Percentiles rank a stretch among this genome's conserved stretches.
Evolutionary conservation across 768 basidiomycete species (phyloP).

Genomic region (Daedalea quercina): DNA sequence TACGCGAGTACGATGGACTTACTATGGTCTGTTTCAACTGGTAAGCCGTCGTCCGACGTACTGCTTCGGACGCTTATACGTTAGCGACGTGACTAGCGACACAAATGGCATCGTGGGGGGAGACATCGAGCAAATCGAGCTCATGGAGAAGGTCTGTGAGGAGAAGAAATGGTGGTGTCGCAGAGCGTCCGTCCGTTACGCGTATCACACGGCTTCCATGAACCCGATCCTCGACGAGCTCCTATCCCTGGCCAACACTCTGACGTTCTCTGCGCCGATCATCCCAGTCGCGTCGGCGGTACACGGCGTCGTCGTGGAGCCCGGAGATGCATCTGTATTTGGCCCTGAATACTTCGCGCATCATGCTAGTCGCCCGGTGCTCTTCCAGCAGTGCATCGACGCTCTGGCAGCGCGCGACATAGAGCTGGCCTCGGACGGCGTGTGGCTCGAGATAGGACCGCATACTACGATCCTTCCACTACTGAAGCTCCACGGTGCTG

Average conservation of each 20-base stretch:
- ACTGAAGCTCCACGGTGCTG: constrained; percentile 23
- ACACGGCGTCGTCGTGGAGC: constrained; percentile 41
- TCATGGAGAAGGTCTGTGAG: neutral
- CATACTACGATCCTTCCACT: constrained; percentile 52
- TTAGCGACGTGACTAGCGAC: neutral
- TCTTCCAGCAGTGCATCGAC: constrained; percentile 43
- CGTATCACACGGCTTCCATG: constrained; percentile 67
- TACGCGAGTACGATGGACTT: constrained; percentile 19
- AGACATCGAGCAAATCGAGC: constrained; percentile 21
- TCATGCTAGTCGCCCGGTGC: constrained; percentile 54
- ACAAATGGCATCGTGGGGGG: constrained; percentile 38
- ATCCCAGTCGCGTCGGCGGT: constrained; percentile 60
- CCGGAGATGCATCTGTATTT: constrained; percentile 45
- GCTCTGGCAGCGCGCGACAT: constrained; percentile 26
- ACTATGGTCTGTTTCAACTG: constrained; percentile 55
- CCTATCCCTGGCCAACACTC: constrained; percentile 26
- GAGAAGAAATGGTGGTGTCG: constrained; percentile 14
- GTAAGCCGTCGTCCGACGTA: constrained; percentile 5
- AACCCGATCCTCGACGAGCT: constrained; percentile 47
- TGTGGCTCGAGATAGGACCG: constrained; percentile 66
- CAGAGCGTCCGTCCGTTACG: constrained; percentile 49
- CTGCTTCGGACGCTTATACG: neutral
- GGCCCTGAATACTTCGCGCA: constrained; percentile 45
- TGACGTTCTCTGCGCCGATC: constrained; percentile 38
- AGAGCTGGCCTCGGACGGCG: constrained; percentile 26